These are phyloP conservation scores for Scortechinia acanthostroma DNA, from an alignment of 2,329 filamentous ascomycete genomes.

Conservation along the genomic window DNA sequence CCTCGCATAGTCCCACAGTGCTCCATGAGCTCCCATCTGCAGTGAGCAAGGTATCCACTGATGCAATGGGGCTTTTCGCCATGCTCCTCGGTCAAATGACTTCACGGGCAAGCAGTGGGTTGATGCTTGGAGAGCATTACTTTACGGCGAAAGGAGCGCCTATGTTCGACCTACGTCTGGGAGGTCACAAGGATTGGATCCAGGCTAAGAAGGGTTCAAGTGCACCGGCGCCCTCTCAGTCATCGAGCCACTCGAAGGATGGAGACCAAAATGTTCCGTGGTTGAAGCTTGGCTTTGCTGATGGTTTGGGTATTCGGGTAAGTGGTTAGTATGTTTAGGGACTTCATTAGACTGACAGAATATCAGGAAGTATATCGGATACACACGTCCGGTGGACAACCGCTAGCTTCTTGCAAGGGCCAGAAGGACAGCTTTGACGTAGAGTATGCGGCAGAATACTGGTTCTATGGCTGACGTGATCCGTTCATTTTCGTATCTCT, in stretches of 20 bases:
- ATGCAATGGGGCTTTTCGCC: background rate
- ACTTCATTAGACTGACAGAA: background rate
- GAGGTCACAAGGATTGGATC: constrained; percentile 10
- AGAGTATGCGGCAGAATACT: constrained; percentile 30
- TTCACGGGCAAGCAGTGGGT: constrained; percentile 6
- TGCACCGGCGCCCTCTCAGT: background rate
- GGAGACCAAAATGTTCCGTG: background rate
- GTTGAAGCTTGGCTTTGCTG: background rate
- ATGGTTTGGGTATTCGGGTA: background rate
- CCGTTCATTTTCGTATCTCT: too few relatives aligned
- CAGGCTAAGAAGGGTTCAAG: background rate
- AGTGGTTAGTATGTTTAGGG: background rate
- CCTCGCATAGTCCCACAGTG: constrained; percentile 12
- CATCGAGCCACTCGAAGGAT: background rate
- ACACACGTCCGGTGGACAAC: background rate
- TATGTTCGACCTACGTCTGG: constrained; percentile 18
- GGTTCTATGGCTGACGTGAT: constrained; percentile 23
- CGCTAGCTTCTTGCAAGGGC: constrained; percentile 16
- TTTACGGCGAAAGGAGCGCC: constrained; percentile 16
- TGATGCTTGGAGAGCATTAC: constrained; percentile 25
- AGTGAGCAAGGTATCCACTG: background rate
- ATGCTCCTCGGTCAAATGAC: background rate
- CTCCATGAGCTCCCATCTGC: constrained; percentile 15
- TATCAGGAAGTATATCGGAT: background rate
- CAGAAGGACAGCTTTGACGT: constrained; percentile 18